Conservation (phyloP, 306 rosid genomes). For the Ammopiptanthus mongolicus region DNA sequence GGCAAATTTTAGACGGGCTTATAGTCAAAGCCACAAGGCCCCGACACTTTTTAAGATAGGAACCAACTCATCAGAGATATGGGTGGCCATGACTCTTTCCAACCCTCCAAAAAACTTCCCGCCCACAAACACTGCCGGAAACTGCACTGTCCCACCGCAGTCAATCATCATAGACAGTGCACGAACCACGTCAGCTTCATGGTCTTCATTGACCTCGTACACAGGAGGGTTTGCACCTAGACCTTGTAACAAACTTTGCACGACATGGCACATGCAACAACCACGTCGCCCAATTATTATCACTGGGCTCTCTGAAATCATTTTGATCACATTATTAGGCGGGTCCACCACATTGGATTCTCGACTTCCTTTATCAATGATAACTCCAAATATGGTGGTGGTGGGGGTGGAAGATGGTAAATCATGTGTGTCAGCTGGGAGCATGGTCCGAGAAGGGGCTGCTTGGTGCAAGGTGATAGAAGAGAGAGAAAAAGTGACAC, state of each 20-base stretch:
- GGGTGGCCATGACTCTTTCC: conserved; percentile 62
- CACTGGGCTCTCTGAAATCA: conserved; percentile 53
- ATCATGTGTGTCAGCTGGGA: neutral
- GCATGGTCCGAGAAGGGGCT: conserved; percentile 18
- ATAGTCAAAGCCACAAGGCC: conserved; percentile 67
- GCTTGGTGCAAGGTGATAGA: conserved; percentile 43
- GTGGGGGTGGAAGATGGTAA: neutral
- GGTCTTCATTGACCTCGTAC: conserved; percentile 45
- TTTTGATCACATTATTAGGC: neutral
- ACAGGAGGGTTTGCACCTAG: conserved; percentile 59
- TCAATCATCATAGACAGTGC: conserved; percentile 7
- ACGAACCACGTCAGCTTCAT: conserved; percentile 24
- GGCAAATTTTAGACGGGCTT: too few relatives aligned
- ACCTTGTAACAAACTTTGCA: conserved; percentile 38
- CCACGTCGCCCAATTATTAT: conserved; percentile 53
- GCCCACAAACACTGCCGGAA: conserved; percentile 68
- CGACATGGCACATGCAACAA: conserved; percentile 75
- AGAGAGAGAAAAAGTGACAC: neutral
- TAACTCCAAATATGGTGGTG: neutral
- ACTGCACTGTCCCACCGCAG: conserved; percentile 18
- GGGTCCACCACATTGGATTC: neutral
- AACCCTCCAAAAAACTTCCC: conserved; percentile 79
- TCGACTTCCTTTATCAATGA: neutral
- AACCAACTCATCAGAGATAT: conserved; percentile 65
- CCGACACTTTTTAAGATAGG: conserved; percentile 65